Percentiles rank a stretch among this genome's conserved stretches.
These are phyloP conservation scores for Irpex rosettiformis DNA, from an alignment of 1,284 basidiomycete genomes.

Conservation along the genomic window DNA sequence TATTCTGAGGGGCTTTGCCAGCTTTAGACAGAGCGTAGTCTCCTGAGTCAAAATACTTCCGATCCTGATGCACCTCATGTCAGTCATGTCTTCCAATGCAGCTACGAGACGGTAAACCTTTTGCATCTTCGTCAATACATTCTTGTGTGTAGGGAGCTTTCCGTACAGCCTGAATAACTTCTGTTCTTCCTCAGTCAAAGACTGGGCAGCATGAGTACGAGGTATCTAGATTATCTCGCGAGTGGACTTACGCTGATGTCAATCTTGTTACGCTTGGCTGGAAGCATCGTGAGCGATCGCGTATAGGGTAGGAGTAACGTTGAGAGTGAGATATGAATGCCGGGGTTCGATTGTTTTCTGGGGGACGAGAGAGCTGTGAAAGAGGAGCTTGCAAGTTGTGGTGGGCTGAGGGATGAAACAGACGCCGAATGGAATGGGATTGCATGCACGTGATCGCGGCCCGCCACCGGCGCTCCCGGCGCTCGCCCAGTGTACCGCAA, in stretches of 20 bases:
- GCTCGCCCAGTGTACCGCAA: too few species aligned
- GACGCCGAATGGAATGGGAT: not conserved
- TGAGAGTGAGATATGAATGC: not conserved
- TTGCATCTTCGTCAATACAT: constrained; percentile 90
- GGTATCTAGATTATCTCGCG: not conserved
- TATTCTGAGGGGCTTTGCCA: constrained; percentile 82
- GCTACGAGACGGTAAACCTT: constrained; percentile 40
- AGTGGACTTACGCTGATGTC: constrained; percentile 73
- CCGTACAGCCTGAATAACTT: constrained; percentile 94
- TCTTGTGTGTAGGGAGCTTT: constrained; percentile 92
- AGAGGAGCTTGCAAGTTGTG: constrained; percentile 6
- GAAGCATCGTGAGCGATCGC: constrained; percentile 54
- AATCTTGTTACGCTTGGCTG: constrained; percentile 84
- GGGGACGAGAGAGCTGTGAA: constrained; percentile 13
- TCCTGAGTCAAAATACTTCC: constrained; percentile 97
- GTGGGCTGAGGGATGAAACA: not conserved
- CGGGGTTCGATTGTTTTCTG: not conserved
- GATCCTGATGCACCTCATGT: constrained; percentile 57
- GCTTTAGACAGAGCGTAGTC: constrained; percentile 97
- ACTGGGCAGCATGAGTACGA: constrained; percentile 40
- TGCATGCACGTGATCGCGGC: too few species aligned
- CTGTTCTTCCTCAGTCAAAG: constrained; percentile 88
- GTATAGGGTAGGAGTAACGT: not conserved
- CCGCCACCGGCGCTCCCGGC: too few species aligned
- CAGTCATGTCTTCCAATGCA: constrained; percentile 5